Evolutionary conservation across 179 eudicot species (phyloP), one percentile per base, ranked within the genome.

Genomic region (Gypsophila paniculata): DNA sequence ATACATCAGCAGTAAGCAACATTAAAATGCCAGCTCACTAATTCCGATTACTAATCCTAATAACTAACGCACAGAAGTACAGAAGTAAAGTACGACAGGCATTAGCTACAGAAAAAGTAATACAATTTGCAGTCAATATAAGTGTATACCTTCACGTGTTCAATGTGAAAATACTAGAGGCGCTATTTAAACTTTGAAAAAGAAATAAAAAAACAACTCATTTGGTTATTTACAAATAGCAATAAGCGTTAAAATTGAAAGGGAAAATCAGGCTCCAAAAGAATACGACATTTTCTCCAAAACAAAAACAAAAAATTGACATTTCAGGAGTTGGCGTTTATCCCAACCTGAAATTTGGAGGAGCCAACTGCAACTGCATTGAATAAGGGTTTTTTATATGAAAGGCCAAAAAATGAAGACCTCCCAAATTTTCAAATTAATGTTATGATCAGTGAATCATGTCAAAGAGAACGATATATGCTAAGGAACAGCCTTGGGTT

Each of bases 1-100:
- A 69, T 23, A 74, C 17, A 36, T 8, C 21, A 70, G 29, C 18
- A 10, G 32, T 69, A 4, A 72, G 53, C 32, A 18, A 48, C 58
- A 61, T 34, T 46, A 61, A 22, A 25, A 75, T 11, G 8, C 23
- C 65, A 53, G 19, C 65, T 36, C 22, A 18, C 9, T 32, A 18
- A 44, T 6, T 61, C 46, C 54, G n/a, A 6, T 36, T 49, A 46
- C 38, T 65, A 65, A 46, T 15, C 29, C 9, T 18, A 44, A 44
- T 5, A 12, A 67, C 15, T 21, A 29, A 68, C 17, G 17, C 46
- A 52, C 72, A 29, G 0, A 68, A 32, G 18, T 8, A 49, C 17
- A 49, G 11, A 26, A 67, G n/a, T n/a, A 48, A 14, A 21, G 13
- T n/a, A n/a, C n/a, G 4, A 14, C 5, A 6, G 21, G 55, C 54